phyloP scores from a whole-genome alignment of 352 stramenopile genomes.

The Pythium pyrilobum region DNA sequence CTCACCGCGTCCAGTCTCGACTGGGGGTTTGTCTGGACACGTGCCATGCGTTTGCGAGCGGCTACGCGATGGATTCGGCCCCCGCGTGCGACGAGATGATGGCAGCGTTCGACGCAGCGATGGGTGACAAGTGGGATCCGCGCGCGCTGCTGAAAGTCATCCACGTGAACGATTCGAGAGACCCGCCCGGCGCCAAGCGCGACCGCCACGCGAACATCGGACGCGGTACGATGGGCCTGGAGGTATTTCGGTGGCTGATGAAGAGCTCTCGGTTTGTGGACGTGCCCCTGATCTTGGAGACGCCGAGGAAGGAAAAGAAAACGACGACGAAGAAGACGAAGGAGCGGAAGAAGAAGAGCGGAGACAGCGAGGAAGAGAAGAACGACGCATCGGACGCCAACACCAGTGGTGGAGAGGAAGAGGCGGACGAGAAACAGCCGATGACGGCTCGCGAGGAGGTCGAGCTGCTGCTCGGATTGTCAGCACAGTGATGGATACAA shows the following conservation, averaged over 20 bases:
- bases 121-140: slow-evolving; percentile 23
- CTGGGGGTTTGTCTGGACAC: slow-evolving; percentile 42
- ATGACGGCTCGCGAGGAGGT: not conserved
- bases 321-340: not conserved
- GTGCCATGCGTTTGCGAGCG: slow-evolving; percentile 36
- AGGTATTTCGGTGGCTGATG: slow-evolving; percentile 38
- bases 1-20: too few relatives aligned
- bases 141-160: slow-evolving; percentile 29
- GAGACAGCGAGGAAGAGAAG: not conserved
- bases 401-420: not conserved
- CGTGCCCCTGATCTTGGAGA: slow-evolving; percentile 43
- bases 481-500: too few relatives aligned
- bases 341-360: not conserved
- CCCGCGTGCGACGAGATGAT: slow-evolving; percentile 29
- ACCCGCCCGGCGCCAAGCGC: slow-evolving; percentile 15
- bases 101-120: slow-evolving; percentile 18
- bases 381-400: not conserved
- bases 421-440: not conserved
- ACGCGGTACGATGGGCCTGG: slow-evolving; percentile 23
- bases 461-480: not conserved
- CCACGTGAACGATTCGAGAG: slow-evolving; percentile 43
- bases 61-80: slow-evolving; percentile 17
- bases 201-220: slow-evolving; percentile 46
- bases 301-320: slow-evolving; percentile 11
- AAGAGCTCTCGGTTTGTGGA: slow-evolving; percentile 23